Base-by-base conservation (phyloP, 192 early-diverging fungal species). In the Chytriomyces hyalinus region DNA sequence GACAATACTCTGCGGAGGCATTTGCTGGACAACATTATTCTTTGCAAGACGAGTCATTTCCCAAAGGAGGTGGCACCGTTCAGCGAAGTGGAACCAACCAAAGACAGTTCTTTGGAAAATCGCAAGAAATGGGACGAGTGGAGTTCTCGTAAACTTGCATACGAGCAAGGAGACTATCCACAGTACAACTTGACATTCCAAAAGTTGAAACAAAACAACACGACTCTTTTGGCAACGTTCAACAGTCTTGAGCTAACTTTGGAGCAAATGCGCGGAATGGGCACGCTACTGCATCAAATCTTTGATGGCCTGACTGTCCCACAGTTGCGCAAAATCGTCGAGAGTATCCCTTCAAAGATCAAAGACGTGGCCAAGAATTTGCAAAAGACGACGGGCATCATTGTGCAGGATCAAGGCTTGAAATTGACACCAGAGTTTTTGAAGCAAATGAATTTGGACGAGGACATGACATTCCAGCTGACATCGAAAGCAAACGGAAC, bases 371-470 rank as follows among this genome's bases (percentile, higher is more conserved):
- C 81, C n/a, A 74, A 72, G 75, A 62, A 80, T 44, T 60, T 88
- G 50, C 80, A 86, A 67, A 79, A 82, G 60, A 76, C 74, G 13
- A 73, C 53, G 0, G 87, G 87, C 7, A 88, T 88, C 73, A 87
- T 88, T 63, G 85, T 88, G 49, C 67, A 79, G 49, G 85, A 88
- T 64, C 70, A 76, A 48, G 78, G 73, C 7, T 60, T 88, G 36
- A 88, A 88, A 67, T 67, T 88, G 5, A 85, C 87, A 5, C 84
- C 84, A 2, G 80, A 81, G 51, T 88, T 88, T 74, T 77, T 87
- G 77, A 80, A 84, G 61, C 57, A 80, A 22, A 80, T 85, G 78
- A 75, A 76, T 66, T 36, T 76, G 46, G 67, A 81, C 15, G 75
- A 62, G 22, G 73, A 46, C 15, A n/a, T 63, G 10, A 62, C 71